phyloP scores from a whole-genome alignment of 2,329 filamentous ascomycete genomes.

The Trichoderma gracile region DNA sequence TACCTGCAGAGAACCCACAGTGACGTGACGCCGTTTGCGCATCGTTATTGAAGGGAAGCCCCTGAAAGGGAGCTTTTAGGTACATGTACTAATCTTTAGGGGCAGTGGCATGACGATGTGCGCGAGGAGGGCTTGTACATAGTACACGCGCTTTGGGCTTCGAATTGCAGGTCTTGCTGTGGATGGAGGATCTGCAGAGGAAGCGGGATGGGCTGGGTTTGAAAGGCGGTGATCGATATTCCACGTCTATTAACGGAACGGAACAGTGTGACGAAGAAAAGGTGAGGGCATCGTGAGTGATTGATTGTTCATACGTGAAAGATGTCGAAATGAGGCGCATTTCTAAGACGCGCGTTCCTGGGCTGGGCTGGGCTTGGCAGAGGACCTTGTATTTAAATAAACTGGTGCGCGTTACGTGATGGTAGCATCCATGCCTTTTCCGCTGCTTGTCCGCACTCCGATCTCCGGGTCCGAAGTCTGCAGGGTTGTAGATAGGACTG shows the following conservation, averaged over 20 bases:
- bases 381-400: neutral
- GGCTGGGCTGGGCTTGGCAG: constrained; percentile 4
- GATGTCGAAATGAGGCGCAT: too few species aligned
- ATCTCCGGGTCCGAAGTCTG: neutral
- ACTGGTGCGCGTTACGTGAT: neutral
- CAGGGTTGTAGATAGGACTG: too few species aligned
- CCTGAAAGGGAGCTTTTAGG: neutral
- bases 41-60: constrained; percentile 7
- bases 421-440: neutral
- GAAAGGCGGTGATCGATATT: too few species aligned
- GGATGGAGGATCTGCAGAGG: too few species aligned
- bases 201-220: too few species aligned
- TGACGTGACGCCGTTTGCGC: constrained; percentile 1
- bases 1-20: neutral
- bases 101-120: constrained; percentile 11
- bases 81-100: neutral
- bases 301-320: too few species aligned
- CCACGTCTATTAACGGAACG: too few species aligned
- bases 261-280: too few species aligned
- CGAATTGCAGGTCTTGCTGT: too few species aligned
- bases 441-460: neutral
- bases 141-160: too few species aligned
- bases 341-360: neutral
- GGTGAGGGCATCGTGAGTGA: too few species aligned
- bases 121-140: too few species aligned